Percentiles rank a stretch among this genome's conserved stretches.
These are phyloP conservation scores for Neckera pumila DNA, from an alignment of 225 moss, liverwort and hornwort species.

Conservation along the genomic window DNA sequence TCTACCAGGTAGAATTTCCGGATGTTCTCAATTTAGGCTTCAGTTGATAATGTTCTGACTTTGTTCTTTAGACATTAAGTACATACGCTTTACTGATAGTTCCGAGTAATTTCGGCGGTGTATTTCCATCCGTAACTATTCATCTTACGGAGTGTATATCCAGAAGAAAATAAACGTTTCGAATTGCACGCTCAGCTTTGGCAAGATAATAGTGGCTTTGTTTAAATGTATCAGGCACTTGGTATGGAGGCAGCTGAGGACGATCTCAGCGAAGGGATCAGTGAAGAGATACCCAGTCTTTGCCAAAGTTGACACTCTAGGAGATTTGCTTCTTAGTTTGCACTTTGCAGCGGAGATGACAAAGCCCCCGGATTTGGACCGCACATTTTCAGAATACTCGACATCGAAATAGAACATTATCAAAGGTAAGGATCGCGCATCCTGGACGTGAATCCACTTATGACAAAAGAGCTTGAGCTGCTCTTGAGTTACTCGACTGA, in stretches of 20 bases:
- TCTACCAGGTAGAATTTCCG: constrained; percentile 48
- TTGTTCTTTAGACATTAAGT: background rate
- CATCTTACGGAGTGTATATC: background rate
- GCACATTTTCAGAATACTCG: background rate
- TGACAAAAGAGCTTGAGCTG: background rate
- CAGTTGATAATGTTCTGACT: background rate
- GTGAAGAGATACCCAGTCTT: constrained; percentile 27
- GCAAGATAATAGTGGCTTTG: background rate
- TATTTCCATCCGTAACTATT: background rate
- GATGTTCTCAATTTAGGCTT: background rate
- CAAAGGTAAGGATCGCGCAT: background rate
- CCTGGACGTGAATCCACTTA: background rate
- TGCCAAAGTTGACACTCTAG: background rate
- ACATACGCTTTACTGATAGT: background rate
- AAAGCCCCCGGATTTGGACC: background rate
- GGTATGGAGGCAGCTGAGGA: constrained; percentile 35
- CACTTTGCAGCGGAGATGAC: background rate
- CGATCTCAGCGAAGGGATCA: constrained; percentile 27
- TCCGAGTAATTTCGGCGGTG: background rate
- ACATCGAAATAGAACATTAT: background rate
- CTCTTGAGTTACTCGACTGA: background rate
- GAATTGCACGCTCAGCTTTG: background rate
- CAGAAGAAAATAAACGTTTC: background rate
- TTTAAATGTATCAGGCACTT: constrained; percentile 20
- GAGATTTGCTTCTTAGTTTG: background rate